Base-by-base conservation (phyloP, 2,329 filamentous ascomycete species). In the Bipolaris victoriae region DNA sequence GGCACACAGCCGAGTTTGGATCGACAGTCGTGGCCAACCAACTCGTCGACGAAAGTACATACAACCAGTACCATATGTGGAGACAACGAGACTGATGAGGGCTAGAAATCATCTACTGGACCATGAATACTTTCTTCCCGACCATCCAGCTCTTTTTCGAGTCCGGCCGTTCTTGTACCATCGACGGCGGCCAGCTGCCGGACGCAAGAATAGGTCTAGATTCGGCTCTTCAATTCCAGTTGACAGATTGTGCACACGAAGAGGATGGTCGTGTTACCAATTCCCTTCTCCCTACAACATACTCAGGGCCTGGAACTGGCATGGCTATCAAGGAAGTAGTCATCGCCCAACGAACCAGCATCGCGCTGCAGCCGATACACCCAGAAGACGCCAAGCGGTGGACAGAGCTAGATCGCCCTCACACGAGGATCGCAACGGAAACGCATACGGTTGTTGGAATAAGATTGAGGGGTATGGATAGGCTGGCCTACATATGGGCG, bases 111-210 rank as follows among this genome's bases (percentile, higher is more conserved):
- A 36, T 65, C 6, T 60, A 67, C 43, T 74, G 68, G 69, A 64
- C 56, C 6, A 46, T 72, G 57, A 69, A 70, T 35, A 71, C 65
- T 0, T 71, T 73, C 62, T 71, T 71, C 48, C 63, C 70, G 1
- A 61, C 62, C n/a, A 41, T 74, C 0, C 71, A 73, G 50, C 55
- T 73, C 16, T 73, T 71, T 55, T 72, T 72, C 49, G 66, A 65
- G 37, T 74, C 70, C 15, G 68, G 69, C 3, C 60, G 58, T 7
- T 70, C 69, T 0, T 70, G 65, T 52, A 68, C 62, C 1, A 69
- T 74, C 29, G 64, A 69, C 15, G 60, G 62, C 9, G 50, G 58
- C 9, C 46, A 46, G 10, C 59, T 65, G 13, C 51, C 63, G 11
- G 57, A 53, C 29, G 64, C 65, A 3, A 33, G 31, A 6, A 26